A percentile compares a stretch with the other conserved stretches of the same genome.
Conservation (phyloP, 2,329 filamentous ascomycete genomes). For the Onygena corvina region DNA sequence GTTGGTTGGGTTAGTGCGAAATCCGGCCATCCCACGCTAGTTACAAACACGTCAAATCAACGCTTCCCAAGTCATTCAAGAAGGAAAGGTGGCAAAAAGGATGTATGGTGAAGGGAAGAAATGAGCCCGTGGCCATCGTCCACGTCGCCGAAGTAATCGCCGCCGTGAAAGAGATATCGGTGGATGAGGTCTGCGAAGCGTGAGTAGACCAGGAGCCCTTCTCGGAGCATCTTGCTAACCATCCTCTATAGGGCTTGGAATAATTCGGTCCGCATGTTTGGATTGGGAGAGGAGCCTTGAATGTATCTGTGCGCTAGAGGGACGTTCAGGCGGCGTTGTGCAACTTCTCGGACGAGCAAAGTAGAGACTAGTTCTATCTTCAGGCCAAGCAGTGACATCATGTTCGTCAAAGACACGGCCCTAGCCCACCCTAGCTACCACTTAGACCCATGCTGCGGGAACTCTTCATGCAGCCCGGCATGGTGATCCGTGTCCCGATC, state of each 20-base stretch:
- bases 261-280: slow-evolving; percentile 72
- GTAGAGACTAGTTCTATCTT: too few species aligned
- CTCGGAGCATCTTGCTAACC: slow-evolving; percentile 18
- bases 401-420: too few species aligned
- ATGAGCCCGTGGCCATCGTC: slow-evolving; percentile 80
- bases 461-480: slow-evolving; percentile 1
- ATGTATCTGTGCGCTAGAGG: not conserved
- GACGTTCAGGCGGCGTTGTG: too few species aligned
- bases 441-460: slow-evolving; percentile 5
- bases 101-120: slow-evolving; percentile 83
- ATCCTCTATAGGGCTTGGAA: slow-evolving; percentile 49
- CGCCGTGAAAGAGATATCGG: slow-evolving; percentile 62
- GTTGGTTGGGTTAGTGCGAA: slow-evolving; percentile 53
- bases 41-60: slow-evolving; percentile 57
- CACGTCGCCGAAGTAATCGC: slow-evolving; percentile 83
- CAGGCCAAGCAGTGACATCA: too few species aligned
- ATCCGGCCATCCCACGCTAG: slow-evolving; percentile 81
- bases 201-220: slow-evolving; percentile 31
- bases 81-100: slow-evolving; percentile 90
- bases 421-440: too few species aligned
- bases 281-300: slow-evolving; percentile 42
- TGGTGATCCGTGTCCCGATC: not conserved
- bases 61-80: slow-evolving; percentile 73
- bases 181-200: slow-evolving; percentile 76
- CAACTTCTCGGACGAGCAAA: not conserved